phyloP scores from a whole-genome alignment of 2,329 filamentous ascomycete genomes.

The Stemphylium vesicarium region DNA sequence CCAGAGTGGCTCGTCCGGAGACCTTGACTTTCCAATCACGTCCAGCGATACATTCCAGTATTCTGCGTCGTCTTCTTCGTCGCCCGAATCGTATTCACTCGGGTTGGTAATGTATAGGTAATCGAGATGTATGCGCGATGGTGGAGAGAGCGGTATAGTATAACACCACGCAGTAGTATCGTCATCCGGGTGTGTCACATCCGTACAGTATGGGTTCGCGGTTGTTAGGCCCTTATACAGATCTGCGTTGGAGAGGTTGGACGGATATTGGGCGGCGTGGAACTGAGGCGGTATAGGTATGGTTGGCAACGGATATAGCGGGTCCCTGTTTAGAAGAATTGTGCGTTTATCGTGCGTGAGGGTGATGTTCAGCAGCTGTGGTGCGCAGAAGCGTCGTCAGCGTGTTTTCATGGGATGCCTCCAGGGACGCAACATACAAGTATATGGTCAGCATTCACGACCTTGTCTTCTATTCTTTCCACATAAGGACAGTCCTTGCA shows the following conservation, averaged over 20 bases:
- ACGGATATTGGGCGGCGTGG: conserved; percentile 21
- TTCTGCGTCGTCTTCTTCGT: conserved; percentile 17
- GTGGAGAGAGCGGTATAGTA: conserved; percentile 13
- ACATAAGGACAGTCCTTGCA: conserved; percentile 38
- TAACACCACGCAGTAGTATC: conserved; percentile 28
- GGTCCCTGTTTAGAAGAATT: conserved; percentile 33
- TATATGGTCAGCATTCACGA: conserved; percentile 28
- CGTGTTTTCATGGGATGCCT: not conserved
- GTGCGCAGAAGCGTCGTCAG: not conserved
- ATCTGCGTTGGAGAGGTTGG: conserved; percentile 33
- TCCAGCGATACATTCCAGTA: conserved; percentile 43
- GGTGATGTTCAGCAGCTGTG: conserved; percentile 41
- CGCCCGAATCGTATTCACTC: conserved; percentile 10
- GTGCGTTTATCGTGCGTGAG: conserved; percentile 37
- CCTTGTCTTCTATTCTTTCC: conserved; percentile 5
- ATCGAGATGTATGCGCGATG: conserved; percentile 15
- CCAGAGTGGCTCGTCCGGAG: conserved; percentile 17
- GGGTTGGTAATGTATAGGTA: conserved; percentile 33
- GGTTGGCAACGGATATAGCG: conserved; percentile 37
- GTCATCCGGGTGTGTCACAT: not conserved
- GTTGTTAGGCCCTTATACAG: conserved; percentile 33
- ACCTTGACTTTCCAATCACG: conserved; percentile 30
- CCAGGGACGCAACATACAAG: conserved; percentile 26
- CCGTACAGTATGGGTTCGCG: conserved; percentile 21
- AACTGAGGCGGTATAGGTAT: conserved; percentile 33